Percentiles rank a stretch among this genome's conserved stretches.
These are phyloP conservation scores for Citrus medica DNA, from an alignment of 345 rosid genomes.

Conservation along the genomic window DNA sequence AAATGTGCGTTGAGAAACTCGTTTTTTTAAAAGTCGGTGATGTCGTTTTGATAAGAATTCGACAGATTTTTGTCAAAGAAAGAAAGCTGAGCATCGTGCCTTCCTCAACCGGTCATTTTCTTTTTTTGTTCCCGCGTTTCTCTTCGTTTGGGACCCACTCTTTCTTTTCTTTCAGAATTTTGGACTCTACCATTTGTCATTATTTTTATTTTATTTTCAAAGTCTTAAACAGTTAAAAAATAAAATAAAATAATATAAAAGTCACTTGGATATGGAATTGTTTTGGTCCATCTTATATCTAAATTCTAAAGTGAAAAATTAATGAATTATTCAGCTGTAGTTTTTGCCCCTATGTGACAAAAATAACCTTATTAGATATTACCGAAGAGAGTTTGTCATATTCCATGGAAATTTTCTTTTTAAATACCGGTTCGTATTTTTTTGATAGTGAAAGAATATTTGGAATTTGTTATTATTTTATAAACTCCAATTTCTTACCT, in stretches of 20 bases:
- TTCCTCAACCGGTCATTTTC: not conserved
- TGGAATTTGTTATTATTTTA: no score
- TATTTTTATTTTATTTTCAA: not conserved
- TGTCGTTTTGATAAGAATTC: not conserved
- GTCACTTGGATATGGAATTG: no score
- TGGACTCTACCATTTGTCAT: not conserved
- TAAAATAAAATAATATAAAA: not conserved
- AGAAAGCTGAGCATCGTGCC: not conserved
- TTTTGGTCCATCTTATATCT: no score
- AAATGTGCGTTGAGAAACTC: not conserved
- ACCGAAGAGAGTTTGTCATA: no score
- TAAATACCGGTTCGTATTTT: no score
- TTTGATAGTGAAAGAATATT: no score
- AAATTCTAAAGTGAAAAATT: no score
- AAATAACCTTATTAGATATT: no score
- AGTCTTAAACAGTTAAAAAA: not conserved
- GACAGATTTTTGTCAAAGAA: not conserved
- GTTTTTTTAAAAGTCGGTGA: not conserved
- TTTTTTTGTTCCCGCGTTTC: no score
- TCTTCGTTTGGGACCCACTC: no score
- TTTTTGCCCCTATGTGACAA: no score
- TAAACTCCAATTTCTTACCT: not conserved
- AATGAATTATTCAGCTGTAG: no score
- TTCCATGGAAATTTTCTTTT: not conserved
- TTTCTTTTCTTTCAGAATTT: not conserved